phyloP scores from a whole-genome alignment of 1,284 basidiomycete species.

The Coniferiporia sulphurascens region DNA sequence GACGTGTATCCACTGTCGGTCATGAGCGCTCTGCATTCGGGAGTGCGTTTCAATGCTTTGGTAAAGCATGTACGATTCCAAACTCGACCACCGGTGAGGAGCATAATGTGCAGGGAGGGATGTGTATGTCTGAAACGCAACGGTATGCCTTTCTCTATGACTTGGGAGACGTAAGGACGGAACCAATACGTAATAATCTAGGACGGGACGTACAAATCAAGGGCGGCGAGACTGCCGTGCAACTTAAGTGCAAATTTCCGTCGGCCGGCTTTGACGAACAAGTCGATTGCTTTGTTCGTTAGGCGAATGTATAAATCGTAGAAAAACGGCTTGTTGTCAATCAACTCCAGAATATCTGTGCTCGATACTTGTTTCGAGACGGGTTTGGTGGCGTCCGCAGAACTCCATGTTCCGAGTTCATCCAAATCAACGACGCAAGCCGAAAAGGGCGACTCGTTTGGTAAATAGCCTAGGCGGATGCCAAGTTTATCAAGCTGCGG shows the following conservation, averaged over 20 bases:
- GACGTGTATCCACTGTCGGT: slow-evolving; percentile 71
- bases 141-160: slow-evolving; percentile 55
- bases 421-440: slow-evolving; percentile 28
- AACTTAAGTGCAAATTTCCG: slow-evolving; percentile 81
- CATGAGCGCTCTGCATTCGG: slow-evolving; percentile 44
- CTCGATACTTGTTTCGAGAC: slow-evolving; percentile 50
- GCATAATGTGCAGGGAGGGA: slow-evolving; percentile 81
- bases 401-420: slow-evolving; percentile 21
- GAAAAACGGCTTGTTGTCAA: slow-evolving; percentile 57
- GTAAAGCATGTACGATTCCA: slow-evolving; percentile 73
- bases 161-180: slow-evolving; percentile 32
- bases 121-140: slow-evolving; percentile 64
- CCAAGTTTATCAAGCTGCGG: slow-evolving; percentile 80
- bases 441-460: slow-evolving; percentile 67
- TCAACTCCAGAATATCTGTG: slow-evolving; percentile 56
- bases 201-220: slow-evolving; percentile 66
- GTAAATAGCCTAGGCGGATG: slow-evolving; percentile 66
- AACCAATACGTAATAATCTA: slow-evolving; percentile 17
- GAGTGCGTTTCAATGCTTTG: slow-evolving; percentile 63
- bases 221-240: slow-evolving; percentile 78
- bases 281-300: slow-evolving; percentile 78
- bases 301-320: slow-evolving; percentile 69
- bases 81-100: slow-evolving; percentile 69
- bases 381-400: slow-evolving; percentile 23
- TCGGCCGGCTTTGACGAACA: slow-evolving; percentile 76